Evolutionary conservation across 441 rosid species (phyloP).

Genomic region (Biscutella laevigata): DNA sequence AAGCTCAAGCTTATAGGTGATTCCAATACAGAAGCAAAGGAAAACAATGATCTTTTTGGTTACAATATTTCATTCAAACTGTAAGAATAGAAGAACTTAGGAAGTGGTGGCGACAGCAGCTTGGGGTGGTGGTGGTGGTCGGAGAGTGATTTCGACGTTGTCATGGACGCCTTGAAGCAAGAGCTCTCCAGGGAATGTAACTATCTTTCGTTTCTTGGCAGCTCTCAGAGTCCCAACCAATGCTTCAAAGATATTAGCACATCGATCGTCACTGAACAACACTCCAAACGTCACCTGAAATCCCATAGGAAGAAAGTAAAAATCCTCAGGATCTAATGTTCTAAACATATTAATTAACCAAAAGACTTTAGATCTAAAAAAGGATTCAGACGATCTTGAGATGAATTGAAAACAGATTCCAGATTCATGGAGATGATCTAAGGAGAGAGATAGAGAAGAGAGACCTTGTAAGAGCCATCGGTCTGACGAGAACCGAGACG

Average conservation of each 20-base stretch:
- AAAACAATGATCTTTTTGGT: background rate
- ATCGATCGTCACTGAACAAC: constrained; percentile 70
- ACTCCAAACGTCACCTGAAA: constrained; percentile 81
- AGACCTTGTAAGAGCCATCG: constrained; percentile 91
- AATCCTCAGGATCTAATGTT: background rate
- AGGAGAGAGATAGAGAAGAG: background rate
- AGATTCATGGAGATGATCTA: constrained; percentile 2
- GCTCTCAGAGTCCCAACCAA: constrained; percentile 86
- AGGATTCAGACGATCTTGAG: too few species aligned
- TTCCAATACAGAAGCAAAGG: constrained; percentile 1
- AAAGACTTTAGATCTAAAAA: too few species aligned
- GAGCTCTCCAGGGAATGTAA: constrained; percentile 65
- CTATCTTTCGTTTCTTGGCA: constrained; percentile 78
- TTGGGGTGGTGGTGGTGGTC: constrained; percentile 33
- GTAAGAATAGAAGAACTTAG: constrained; percentile 1
- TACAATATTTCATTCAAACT: too few species aligned
- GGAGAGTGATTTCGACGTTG: constrained; percentile 65
- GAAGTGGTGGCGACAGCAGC: constrained; percentile 16
- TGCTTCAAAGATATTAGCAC: constrained; percentile 89
- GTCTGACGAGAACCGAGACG: constrained; percentile 68
- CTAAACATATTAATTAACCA: too few species aligned
- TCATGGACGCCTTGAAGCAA: constrained; percentile 89
- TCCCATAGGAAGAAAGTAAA: constrained; percentile 5
- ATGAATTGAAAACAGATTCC: too few species aligned
- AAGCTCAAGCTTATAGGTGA: background rate